These are phyloP conservation scores for Penicillium angulare DNA, from an alignment of 495 filamentous ascomycete species.

Conservation along the genomic window DNA sequence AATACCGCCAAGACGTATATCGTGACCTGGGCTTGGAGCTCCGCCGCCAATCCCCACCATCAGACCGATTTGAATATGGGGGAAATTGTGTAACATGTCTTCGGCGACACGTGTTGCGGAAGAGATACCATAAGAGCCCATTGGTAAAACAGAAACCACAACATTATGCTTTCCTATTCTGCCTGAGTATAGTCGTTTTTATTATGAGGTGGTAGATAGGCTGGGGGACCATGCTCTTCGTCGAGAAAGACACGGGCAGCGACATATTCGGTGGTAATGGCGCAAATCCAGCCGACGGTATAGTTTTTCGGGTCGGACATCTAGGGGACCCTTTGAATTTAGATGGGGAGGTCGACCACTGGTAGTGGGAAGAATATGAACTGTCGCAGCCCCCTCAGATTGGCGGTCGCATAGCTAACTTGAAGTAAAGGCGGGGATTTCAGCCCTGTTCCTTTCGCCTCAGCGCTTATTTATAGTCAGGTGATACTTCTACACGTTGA, in stretches of 20 bases:
- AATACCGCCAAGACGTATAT: slow-evolving; percentile 38
- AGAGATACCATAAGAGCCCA: slow-evolving; percentile 24
- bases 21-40: slow-evolving; percentile 17
- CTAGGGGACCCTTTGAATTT: too few relatives aligned
- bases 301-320: too few relatives aligned
- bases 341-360: too few relatives aligned
- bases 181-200: slow-evolving; percentile 36
- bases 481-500: too few relatives aligned
- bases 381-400: too few relatives aligned
- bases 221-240: slow-evolving; percentile 20
- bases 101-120: slow-evolving; percentile 23
- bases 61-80: slow-evolving; percentile 21
- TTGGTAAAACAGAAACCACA: slow-evolving; percentile 30
- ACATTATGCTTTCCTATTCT: slow-evolving; percentile 29
- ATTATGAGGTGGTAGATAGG: slow-evolving; percentile 15
- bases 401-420: too few relatives aligned
- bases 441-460: too few relatives aligned
- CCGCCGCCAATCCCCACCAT: slow-evolving; percentile 40
- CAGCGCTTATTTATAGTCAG: too few relatives aligned
- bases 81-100: slow-evolving; percentile 25
- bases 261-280: slow-evolving; percentile 28
- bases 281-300: slow-evolving; percentile 37
- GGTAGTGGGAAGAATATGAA: too few relatives aligned
- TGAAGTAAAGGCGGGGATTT: too few relatives aligned
- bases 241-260: slow-evolving; percentile 32